A percentile compares a stretch with the other conserved stretches of the same genome.
These are phyloP conservation scores for Prorocentrum cordatum DNA, from an alignment of 169 alveolate species.

Conservation along the genomic window DNA sequence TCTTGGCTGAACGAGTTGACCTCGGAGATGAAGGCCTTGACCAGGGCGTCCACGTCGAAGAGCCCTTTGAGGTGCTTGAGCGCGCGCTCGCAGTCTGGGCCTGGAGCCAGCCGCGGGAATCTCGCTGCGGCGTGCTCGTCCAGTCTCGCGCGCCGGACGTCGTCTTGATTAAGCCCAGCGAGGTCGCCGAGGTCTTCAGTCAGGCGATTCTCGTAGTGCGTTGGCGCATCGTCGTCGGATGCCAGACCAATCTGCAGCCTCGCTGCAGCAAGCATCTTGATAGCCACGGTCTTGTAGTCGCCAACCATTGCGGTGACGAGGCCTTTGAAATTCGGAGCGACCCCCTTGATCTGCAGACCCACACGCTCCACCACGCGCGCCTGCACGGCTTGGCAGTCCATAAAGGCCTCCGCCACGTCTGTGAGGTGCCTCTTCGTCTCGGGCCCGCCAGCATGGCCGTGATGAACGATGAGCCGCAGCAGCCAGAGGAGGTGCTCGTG, in stretches of 20 bases:
- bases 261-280: constrained; percentile 43
- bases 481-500: neutral
- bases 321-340: constrained; percentile 12
- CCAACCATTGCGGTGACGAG: constrained; percentile 25
- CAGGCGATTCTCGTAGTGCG: constrained; percentile 42
- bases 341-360: constrained; percentile 22
- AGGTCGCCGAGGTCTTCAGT: constrained; percentile 24
- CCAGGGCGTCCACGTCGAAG: constrained; percentile 15
- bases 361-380: constrained; percentile 42
- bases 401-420: constrained; percentile 53
- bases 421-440: neutral
- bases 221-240: constrained; percentile 37
- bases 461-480: neutral
- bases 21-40: constrained; percentile 39
- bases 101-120: neutral
- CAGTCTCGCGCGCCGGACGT: constrained; percentile 14
- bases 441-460: neutral
- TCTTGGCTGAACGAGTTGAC: neutral
- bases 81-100: neutral
- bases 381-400: constrained; percentile 57
- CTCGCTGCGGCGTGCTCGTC: neutral
- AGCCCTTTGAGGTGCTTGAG: neutral
- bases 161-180: constrained; percentile 45
- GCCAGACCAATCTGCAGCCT: constrained; percentile 7
- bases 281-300: constrained; percentile 54